Evolutionary conservation across 1,284 basidiomycete genomes (phyloP).

Genomic region (Phylloboletellus chloephorus): DNA sequence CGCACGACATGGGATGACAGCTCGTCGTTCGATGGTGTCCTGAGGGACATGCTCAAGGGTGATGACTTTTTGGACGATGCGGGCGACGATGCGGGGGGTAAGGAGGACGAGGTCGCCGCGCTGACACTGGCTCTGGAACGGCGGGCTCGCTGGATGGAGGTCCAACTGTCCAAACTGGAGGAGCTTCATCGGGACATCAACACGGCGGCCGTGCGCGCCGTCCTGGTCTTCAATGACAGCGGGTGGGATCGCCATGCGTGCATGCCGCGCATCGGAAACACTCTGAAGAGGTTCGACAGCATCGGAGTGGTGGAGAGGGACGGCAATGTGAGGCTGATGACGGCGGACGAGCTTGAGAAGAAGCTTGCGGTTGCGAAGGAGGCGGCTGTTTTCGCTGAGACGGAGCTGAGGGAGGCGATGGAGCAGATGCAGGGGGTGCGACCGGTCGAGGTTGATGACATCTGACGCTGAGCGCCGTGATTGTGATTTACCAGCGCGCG

Average conservation of each 20-base stretch:
- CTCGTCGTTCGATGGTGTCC: slow-evolving; percentile 77
- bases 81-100: slow-evolving; percentile 54
- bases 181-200: slow-evolving; percentile 83
- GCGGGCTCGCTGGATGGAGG: slow-evolving; percentile 84
- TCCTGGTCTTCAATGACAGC: slow-evolving; percentile 74
- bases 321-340: slow-evolving; percentile 49
- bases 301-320: slow-evolving; percentile 52
- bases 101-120: slow-evolving; percentile 77
- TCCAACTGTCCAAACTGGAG: slow-evolving; percentile 77
- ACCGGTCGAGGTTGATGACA: slow-evolving; percentile 41
- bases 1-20: slow-evolving; percentile 83
- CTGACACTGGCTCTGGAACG: slow-evolving; percentile 75
- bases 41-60: slow-evolving; percentile 79
- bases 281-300: slow-evolving; percentile 60
- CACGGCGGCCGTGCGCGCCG: slow-evolving; percentile 74
- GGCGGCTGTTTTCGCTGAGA: slow-evolving; percentile 63
- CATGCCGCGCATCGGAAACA: slow-evolving; percentile 60
- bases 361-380: slow-evolving; percentile 64
- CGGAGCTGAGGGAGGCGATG: slow-evolving; percentile 68
- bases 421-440: slow-evolving; percentile 52
- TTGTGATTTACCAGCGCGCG: no score
- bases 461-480: slow-evolving; percentile 17
- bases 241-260: slow-evolving; percentile 73
- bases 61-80: slow-evolving; percentile 76
- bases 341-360: slow-evolving; percentile 65